Evolutionary conservation across 441 rosid species (phyloP), one percentile per base, ranked within the genome.

Genomic region (Adansonia gregorii): DNA sequence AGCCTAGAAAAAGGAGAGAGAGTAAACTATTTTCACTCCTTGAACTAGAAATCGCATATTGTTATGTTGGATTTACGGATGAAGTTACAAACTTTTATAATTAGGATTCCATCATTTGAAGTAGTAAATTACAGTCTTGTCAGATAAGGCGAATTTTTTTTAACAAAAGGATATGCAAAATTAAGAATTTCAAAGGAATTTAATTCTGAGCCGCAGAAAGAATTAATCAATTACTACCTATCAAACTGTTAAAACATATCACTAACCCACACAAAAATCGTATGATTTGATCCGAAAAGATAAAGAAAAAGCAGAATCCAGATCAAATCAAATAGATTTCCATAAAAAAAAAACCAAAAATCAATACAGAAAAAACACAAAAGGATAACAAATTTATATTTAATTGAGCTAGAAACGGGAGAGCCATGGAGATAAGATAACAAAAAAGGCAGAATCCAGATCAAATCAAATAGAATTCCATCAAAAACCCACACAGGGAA

Each of bases 381-480:
- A 67, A 51, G 14, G 45, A 19, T 68, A 9, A 45, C 27, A 15
- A 31, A 12, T 9, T 22, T 9, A 1, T 9, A 9, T 3, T 20
- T 10, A 93, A 97, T 97, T 95, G 97, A 78, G 98, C 98, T 49
- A 97, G 98, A 39, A 92, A 88, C 68, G 94, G 89, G 79, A 95
- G 75, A 11, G 94, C 97, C 88, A 95, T 83, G 76, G 98, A 91
- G 85, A 95, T 78, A 4, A 24, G 45, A 19, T 68, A 9, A 45
- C 27, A 15, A 31, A 27, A 35, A 35, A 39, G 24, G 46, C 12
- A 24, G 17, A 3, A 51, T 51, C 24, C 43, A 70, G 8, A 55
- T 51, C 14, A 27, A 51, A 24, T 70, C 10, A 14, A 24, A 70
- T 15, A 22, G 45, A 20, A 51, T 51, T 70, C 15, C 74, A 6